Evolutionary conservation across 164 flowering plant species (phyloP).

Genomic region (Liquidambar formosana): DNA sequence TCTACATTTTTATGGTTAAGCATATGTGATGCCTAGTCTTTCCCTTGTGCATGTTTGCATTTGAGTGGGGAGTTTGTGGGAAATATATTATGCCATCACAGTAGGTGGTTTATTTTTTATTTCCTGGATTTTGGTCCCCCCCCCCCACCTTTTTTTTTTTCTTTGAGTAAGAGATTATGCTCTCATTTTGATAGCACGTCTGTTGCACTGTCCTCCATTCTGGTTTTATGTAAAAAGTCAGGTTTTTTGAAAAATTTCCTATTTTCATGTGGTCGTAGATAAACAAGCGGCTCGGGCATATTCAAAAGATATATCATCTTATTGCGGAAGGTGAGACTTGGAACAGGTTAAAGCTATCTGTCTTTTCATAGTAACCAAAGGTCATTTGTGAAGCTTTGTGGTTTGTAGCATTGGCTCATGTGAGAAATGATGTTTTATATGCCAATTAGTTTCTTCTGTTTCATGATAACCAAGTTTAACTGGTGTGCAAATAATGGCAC

Average conservation of each 20-base stretch:
- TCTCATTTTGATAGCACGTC: background rate
- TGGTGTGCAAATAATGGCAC: slow-evolving; percentile 15
- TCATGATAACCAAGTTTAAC: slow-evolving; percentile 7
- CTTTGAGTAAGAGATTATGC: too few species aligned
- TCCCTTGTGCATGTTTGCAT: too few species aligned
- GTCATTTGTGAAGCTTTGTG: background rate
- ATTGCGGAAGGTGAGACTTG: slow-evolving; percentile 83
- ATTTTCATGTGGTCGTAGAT: slow-evolving; percentile 32
- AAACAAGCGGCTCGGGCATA: slow-evolving; percentile 87
- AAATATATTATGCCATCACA: too few species aligned
- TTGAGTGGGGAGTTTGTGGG: too few species aligned
- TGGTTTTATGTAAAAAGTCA: too few species aligned
- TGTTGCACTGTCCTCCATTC: background rate
- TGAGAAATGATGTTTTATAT: background rate
- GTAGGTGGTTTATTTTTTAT: too few species aligned
- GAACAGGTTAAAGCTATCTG: background rate
- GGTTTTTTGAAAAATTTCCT: background rate
- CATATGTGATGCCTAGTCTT: too few species aligned
- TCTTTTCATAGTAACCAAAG: background rate
- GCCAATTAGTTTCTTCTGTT: background rate
- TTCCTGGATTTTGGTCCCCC: too few species aligned
- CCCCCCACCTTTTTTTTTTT: too few species aligned
- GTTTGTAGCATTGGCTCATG: background rate
- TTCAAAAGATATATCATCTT: slow-evolving; percentile 82
- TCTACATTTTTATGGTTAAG: too few species aligned